Evolutionary conservation across 805 yeast genomes (phyloP).

Genomic region (Ogataea ganodermae): DNA sequence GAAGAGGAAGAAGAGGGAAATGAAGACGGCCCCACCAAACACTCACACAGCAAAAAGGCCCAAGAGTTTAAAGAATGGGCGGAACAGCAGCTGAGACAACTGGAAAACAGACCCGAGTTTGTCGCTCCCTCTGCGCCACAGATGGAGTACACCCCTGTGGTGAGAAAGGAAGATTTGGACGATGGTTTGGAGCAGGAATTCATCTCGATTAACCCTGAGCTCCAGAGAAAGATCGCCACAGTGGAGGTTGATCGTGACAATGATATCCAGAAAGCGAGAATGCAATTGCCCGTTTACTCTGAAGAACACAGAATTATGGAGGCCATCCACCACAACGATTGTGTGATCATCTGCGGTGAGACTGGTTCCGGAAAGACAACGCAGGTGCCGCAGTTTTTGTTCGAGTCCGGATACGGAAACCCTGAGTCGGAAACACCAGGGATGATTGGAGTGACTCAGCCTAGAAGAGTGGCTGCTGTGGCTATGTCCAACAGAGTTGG

Average conservation of each 20-base stretch:
- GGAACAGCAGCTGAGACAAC: conserved; percentile 61
- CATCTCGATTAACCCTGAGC: conserved; percentile 56
- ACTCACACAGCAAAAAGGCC: conserved; percentile 49
- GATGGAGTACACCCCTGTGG: conserved; percentile 53
- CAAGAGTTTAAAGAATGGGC: conserved; percentile 88
- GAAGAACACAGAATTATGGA: conserved; percentile 96
- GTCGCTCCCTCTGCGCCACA: conserved; percentile 53
- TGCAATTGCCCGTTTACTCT: conserved; percentile 80
- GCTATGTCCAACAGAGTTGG: conserved; percentile 85
- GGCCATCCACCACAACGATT: conserved; percentile 88
- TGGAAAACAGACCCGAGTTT: conserved; percentile 58
- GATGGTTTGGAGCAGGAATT: conserved; percentile 64
- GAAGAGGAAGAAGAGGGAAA: conserved; percentile 36
- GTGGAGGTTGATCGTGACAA: conserved; percentile 68
- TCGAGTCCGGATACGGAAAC: conserved; percentile 87
- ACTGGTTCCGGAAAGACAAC: conserved; percentile 99
- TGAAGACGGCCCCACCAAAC: conserved; percentile 36
- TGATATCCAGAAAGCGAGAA: conserved; percentile 66
- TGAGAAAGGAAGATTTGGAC: conserved; percentile 70
- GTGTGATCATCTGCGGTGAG: conserved; percentile 92
- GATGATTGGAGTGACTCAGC: conserved; percentile 95
- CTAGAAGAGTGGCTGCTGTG: conserved; percentile 91
- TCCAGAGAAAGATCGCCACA: conserved; percentile 60
- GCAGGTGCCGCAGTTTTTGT: conserved; percentile 94
- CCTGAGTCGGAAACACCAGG: conserved; percentile 70